These are phyloP conservation scores for Mycena capillaripes DNA, from an alignment of 768 basidiomycete genomes.

Conservation along the genomic window DNA sequence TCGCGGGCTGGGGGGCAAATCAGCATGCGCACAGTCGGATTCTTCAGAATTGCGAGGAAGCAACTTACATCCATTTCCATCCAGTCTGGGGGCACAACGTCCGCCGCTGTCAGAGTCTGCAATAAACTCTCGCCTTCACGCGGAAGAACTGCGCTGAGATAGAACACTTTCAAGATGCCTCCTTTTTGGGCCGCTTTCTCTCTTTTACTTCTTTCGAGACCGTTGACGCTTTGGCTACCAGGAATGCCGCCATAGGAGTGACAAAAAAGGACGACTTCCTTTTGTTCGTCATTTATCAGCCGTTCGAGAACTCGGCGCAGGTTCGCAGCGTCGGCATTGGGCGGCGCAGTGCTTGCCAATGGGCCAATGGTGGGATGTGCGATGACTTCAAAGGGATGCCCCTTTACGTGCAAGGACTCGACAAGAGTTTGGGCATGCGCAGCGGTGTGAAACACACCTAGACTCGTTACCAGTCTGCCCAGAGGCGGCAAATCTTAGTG, in stretches of 20 bases:
- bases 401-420: neutral
- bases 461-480: too few relatives aligned
- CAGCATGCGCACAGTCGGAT: too few relatives aligned
- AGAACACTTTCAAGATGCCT: slow-evolving; percentile 1
- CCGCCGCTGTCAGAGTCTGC: neutral
- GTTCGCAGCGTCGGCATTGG: neutral
- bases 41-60: neutral
- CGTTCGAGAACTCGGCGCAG: neutral
- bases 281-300: neutral
- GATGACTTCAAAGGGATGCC: neutral
- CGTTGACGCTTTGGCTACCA: neutral
- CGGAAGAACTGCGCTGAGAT: neutral
- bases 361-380: neutral
- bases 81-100: neutral
- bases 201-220: slow-evolving; percentile 3
- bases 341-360: neutral
- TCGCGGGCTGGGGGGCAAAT: neutral
- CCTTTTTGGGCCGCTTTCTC: neutral
- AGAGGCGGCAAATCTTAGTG: too few relatives aligned
- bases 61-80: neutral
- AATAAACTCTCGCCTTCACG: neutral
- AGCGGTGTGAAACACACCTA: neutral
- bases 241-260: slow-evolving; percentile 7
- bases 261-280: neutral
- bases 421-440: neutral